Conservation (phyloP, 2,329 filamentous ascomycete species). For the Apiospora marii region DNA sequence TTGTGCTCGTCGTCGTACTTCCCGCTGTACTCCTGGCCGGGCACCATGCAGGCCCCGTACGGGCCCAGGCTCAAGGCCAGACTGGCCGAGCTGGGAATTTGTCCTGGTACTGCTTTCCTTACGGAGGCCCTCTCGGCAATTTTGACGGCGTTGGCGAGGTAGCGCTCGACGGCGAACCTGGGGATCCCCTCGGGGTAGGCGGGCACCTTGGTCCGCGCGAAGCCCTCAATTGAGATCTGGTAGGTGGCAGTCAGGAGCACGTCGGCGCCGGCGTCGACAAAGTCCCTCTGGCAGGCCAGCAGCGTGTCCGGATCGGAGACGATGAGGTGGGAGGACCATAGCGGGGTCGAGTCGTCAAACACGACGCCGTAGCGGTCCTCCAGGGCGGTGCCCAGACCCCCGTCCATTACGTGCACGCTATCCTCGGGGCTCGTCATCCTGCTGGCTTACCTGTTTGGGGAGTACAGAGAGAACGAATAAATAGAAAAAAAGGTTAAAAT, state of each 20-base stretch:
- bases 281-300: conserved; percentile 62
- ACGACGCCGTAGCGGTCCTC: conserved; percentile 61
- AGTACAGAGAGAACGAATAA: no score
- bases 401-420: conserved; percentile 60
- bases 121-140: conserved; percentile 49
- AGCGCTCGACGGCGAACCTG: conserved; percentile 47
- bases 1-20: conserved; percentile 61
- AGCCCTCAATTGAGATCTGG: conserved; percentile 66
- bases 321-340: conserved; percentile 75
- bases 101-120: conserved; percentile 16
- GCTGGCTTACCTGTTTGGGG: not conserved
- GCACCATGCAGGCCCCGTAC: conserved; percentile 72
- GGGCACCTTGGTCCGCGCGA: conserved; percentile 55
- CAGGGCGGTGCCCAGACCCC: conserved; percentile 72
- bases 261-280: conserved; percentile 64
- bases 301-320: conserved; percentile 59
- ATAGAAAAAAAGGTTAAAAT: not conserved
- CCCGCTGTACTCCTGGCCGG: conserved; percentile 71
- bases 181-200: conserved; percentile 54
- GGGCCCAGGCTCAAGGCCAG: conserved; percentile 70
- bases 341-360: conserved; percentile 61
- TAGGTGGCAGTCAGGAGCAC: conserved; percentile 74
- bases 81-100: conserved; percentile 25
- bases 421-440: not conserved
- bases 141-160: conserved; percentile 52